phyloP scores from a whole-genome alignment of 2,329 filamentous ascomycete species.

The Rutstroemia sp. region DNA sequence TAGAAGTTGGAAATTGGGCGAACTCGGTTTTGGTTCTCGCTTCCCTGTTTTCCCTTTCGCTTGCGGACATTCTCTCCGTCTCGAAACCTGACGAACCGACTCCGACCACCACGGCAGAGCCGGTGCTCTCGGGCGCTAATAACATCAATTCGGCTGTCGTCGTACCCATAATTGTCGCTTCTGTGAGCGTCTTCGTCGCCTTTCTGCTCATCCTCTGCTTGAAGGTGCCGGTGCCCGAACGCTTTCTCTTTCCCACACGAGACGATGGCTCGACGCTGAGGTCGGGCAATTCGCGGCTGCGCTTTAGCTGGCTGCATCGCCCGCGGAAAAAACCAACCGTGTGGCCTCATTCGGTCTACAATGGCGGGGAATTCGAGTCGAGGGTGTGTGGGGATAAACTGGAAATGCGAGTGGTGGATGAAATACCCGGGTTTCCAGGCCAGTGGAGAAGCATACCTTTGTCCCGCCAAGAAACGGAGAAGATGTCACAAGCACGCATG shows the following conservation, averaged over 20 bases:
- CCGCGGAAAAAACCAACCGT: neutral
- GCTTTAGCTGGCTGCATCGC: constrained; percentile 2
- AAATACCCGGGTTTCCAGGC: neutral
- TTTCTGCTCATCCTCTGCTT: constrained; percentile 5
- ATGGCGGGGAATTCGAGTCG: neutral
- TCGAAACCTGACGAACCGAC: neutral
- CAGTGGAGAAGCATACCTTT: neutral
- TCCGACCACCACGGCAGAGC: neutral
- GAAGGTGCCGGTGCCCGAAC: neutral
- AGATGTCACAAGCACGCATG: constrained; percentile 6
- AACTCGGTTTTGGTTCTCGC: neutral
- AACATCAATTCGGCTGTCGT: constrained; percentile 1
- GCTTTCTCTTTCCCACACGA: neutral
- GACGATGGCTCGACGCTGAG: neutral
- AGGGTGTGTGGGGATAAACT: neutral
- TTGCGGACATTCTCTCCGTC: constrained; percentile 6
- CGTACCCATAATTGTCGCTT: constrained; percentile 5
- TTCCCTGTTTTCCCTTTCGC: neutral
- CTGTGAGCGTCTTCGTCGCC: constrained; percentile 5
- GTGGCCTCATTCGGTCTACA: constrained; percentile 8
- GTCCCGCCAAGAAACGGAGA: neutral
- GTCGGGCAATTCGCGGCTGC: neutral
- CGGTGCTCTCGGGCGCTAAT: neutral
- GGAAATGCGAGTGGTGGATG: constrained; percentile 6
- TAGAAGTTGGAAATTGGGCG: neutral